These are phyloP conservation scores for Closterium sp. DNA, from an alignment of 139 green algal species.

Conservation along the genomic window DNA sequence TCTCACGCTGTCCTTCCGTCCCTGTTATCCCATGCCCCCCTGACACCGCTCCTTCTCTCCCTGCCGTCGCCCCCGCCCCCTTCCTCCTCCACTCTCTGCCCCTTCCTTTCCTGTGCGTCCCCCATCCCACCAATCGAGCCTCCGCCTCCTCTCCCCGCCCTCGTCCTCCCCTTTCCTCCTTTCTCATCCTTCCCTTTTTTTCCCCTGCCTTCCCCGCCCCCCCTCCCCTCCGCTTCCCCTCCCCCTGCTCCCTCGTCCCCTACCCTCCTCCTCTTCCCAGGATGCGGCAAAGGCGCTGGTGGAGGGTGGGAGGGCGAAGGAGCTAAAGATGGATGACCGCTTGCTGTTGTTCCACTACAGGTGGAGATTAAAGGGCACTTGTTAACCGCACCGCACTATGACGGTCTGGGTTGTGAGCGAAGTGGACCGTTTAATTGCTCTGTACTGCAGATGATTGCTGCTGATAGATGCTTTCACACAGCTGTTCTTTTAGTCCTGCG, in stretches of 20 bases:
- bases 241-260: not conserved
- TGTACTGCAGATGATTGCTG: too few species aligned
- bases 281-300: conserved; percentile 24
- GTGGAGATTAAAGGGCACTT: not conserved
- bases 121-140: not conserved
- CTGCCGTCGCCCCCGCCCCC: too few species aligned
- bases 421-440: not conserved
- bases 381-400: not conserved
- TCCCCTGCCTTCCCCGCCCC: not conserved
- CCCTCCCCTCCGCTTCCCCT: not conserved
- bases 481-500: too few species aligned
- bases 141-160: not conserved
- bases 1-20: not conserved
- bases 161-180: not conserved
- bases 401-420: not conserved
- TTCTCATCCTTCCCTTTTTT: not conserved
- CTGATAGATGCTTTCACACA: too few species aligned
- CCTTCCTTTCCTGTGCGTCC: not conserved
- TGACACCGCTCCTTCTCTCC: not conserved
- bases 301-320: conserved; percentile 7
- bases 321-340: conserved; percentile 22
- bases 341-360: conserved; percentile 29
- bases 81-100: not conserved
- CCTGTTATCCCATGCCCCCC: not conserved
- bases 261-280: not conserved